Evolutionary conservation across 202 grass and related monocot genomes (phyloP), one percentile per base, ranked within the genome.

Genomic region (Cymbopogon flexuosus): DNA sequence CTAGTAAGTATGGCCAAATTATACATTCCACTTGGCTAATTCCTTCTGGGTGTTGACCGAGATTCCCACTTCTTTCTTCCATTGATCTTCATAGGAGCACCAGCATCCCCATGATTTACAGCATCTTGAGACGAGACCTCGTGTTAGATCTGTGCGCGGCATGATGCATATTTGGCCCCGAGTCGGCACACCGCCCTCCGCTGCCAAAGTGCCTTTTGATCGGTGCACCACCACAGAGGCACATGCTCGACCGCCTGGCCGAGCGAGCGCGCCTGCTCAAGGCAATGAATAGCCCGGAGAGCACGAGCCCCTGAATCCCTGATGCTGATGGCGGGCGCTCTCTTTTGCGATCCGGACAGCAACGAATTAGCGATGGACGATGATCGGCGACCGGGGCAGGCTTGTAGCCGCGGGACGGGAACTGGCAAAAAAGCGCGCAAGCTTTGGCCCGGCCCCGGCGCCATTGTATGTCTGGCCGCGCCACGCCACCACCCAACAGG

Each of bases 261-360:
- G 39, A 47, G 27, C 51, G 61, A 29, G 29, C 40, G 61, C 41
- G 75, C 22, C 19, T 21, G 57, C 57, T 6, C 30, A 22, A 51
- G 78, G 78, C 67, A 89, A 89, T 82, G 83, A 82, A 82, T 72
- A 37, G 73, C 47, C 46, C 54, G 60, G 67, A 24, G 66, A 74
- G 68, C 83, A 83, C 79, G 86, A 57, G 81, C 2, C 42, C 6
- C 40, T 4, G 27, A 3, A 4, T 4, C 31, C 31, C 31, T 30
- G 52, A 43, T 43, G 41, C 2, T 0, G 14, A 70, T 65, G 70
- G 40, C 37, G 13, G 14, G 30, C 60, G 9, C 35, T 67, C 68
- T 57, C 73, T 19, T 65, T 46, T 45, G 6, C 65, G 65, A 82
- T 1, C 18, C 43, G 5, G 29, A 41, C 21, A 39, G 8, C 22